These are phyloP conservation scores for Dryadomyces quercus-mongolicae DNA, from an alignment of 2,329 filamentous ascomycete genomes.

Conservation along the genomic window DNA sequence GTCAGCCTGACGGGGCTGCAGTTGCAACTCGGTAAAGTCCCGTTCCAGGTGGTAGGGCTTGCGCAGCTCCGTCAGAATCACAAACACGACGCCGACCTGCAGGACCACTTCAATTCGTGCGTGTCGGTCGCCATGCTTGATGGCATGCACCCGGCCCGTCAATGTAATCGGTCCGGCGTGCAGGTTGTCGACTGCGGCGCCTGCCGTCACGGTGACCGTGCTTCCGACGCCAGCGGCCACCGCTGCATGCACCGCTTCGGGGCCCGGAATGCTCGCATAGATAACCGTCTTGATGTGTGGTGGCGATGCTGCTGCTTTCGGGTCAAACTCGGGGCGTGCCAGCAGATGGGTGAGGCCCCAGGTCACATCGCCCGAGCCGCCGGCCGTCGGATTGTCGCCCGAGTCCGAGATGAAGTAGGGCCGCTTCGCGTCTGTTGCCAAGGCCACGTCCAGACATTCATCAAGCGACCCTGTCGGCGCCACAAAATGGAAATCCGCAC, in stretches of 20 bases:
- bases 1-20: slow-evolving; percentile 31
- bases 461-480: slow-evolving; percentile 34
- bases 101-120: slow-evolving; percentile 36
- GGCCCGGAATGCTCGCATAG: slow-evolving; percentile 39
- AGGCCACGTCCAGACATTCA: slow-evolving; percentile 33
- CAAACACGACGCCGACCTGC: slow-evolving; percentile 32
- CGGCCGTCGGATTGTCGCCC: slow-evolving; percentile 42
- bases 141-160: slow-evolving; percentile 35
- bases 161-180: slow-evolving; percentile 36
- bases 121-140: slow-evolving; percentile 36
- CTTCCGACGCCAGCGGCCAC: slow-evolving; percentile 32
- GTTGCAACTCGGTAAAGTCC: slow-evolving; percentile 36
- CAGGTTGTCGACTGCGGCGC: slow-evolving; percentile 34
- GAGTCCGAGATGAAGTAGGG: slow-evolving; percentile 44
- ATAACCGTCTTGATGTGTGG: slow-evolving; percentile 29
- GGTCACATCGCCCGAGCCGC: slow-evolving; percentile 40
- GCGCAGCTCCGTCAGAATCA: slow-evolving; percentile 36
- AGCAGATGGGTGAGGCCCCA: slow-evolving; percentile 36
- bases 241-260: slow-evolving; percentile 27
- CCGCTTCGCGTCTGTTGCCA: slow-evolving; percentile 22
- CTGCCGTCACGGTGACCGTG: slow-evolving; percentile 36
- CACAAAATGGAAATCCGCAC: slow-evolving; percentile 36
- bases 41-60: slow-evolving; percentile 41
- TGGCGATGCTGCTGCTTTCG: background rate
- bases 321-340: slow-evolving; percentile 28